Evolutionary conservation across 768 basidiomycete genomes (phyloP).

Genomic region (Suillus bovinus): DNA sequence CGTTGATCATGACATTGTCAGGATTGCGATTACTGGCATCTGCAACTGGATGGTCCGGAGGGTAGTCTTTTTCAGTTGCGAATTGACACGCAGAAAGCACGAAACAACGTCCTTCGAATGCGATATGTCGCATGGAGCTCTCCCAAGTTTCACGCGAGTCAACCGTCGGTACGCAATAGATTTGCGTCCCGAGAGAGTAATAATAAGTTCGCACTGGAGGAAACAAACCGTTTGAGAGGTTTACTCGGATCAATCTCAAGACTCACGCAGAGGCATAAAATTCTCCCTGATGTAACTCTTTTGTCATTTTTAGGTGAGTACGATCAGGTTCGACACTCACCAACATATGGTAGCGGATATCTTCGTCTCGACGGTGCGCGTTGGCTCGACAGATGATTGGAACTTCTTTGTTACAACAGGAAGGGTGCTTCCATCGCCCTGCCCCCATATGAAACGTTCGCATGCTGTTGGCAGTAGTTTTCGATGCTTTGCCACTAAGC

Average conservation of each 20-base stretch:
- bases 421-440: conserved; percentile 54
- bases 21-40: conserved; percentile 38
- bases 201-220: conserved; percentile 54
- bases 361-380: conserved; percentile 38
- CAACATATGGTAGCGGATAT: conserved; percentile 61
- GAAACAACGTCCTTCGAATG: conserved; percentile 68
- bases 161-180: conserved; percentile 69
- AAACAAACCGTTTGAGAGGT: background rate
- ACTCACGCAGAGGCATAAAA: conserved; percentile 63
- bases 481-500: conserved; percentile 60
- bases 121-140: conserved; percentile 60
- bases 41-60: conserved; percentile 45
- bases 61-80: conserved; percentile 54
- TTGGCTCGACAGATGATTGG: conserved; percentile 17
- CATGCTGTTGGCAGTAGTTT: conserved; percentile 63
- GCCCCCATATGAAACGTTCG: conserved; percentile 65
- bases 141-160: conserved; percentile 59
- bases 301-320: background rate
- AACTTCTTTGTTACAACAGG: conserved; percentile 49
- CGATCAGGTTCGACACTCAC: conserved; percentile 31
- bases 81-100: conserved; percentile 66
- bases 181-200: conserved; percentile 57
- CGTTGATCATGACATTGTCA: conserved; percentile 57
- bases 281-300: conserved; percentile 53
- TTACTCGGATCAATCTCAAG: background rate